Base-by-base conservation (phyloP, 139 green algal genomes). In the Chlamydomonas sp. region DNA sequence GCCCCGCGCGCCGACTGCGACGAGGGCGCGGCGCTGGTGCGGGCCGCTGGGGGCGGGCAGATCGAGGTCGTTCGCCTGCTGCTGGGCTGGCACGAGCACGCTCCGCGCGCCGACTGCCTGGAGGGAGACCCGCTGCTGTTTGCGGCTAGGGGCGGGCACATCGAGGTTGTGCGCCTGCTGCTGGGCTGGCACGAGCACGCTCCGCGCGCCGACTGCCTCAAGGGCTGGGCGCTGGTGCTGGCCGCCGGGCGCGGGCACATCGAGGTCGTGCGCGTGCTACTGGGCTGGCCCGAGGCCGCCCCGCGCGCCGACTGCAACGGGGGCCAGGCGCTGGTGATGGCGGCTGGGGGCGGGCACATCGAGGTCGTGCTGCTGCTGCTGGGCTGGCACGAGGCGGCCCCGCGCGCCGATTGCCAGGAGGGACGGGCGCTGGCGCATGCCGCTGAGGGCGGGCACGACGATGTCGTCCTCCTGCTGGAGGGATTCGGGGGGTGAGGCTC, bases 1-100 rank as follows among this genome's bases (percentile, higher is more conserved):
- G 58, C 58, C 4, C 30, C 58, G 8, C 58, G 58, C 10, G 58
- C 58, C 31, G 58, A 66, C 58, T 66, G 58, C 58, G 5, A 16
- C 58, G 58, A 66, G 10, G 10, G 58, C 8, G 30, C 5, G 8
- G 58, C 58, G 4, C 58, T 66, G 31, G 26, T 66, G 10, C 13
- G 6, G 5, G 29, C 58, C 28, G 58, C 58, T 26, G 31, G 13
- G 10, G 13, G 6, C 30, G 58, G 58, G 8, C 30, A 66, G 30
- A 5, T 66, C 8, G 58, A 66, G 58, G n/a, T 66, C 10, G 58
- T 66, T 10, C 3, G 26, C 6, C 28, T 26, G 58, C 31, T 66
- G n/a, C 58, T 66, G 58, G 29, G 31, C 26, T 39, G 30, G 30
- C 58, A 29, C 10, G 30, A 34, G 4, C 10, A 66, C 24, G 13